Evolutionary conservation across 2,329 filamentous ascomycete species (phyloP).

Genomic region (Ceratocystis ficicola): DNA sequence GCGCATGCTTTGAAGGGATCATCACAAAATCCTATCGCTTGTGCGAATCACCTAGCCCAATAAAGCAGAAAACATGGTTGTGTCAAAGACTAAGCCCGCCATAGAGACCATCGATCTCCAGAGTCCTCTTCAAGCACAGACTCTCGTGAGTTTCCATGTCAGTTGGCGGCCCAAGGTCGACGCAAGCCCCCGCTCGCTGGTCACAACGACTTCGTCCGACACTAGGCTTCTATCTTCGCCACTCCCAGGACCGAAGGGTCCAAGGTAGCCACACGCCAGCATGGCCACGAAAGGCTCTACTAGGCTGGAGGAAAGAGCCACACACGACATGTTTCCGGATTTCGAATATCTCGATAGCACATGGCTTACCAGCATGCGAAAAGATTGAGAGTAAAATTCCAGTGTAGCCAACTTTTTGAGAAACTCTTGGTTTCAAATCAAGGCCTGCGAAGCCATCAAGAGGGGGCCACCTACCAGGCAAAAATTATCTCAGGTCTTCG

Average conservation of each 20-base stretch:
- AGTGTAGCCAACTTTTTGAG: too few species aligned
- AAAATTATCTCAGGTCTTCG: too few species aligned
- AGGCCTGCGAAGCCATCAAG: too few species aligned
- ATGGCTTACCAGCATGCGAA: not conserved
- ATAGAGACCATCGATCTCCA: too few species aligned
- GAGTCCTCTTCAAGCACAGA: not conserved
- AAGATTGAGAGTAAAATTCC: not conserved
- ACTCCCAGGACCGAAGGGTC: not conserved
- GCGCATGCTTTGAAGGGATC: not conserved
- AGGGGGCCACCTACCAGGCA: too few species aligned
- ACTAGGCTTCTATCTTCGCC: not conserved
- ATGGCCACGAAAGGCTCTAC: not conserved
- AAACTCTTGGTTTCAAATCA: too few species aligned
- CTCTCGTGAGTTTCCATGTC: not conserved
- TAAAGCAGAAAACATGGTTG: not conserved
- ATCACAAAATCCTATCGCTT: not conserved
- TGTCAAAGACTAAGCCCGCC: not conserved
- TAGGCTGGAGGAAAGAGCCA: not conserved
- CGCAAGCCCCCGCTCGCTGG: not conserved
- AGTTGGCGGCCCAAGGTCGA: not conserved
- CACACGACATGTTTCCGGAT: not conserved
- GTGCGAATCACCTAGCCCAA: not conserved
- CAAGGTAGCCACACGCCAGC: not conserved
- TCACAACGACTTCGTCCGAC: not conserved
- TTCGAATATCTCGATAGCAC: not conserved